These are phyloP conservation scores for Aphanomyces euteiches DNA, from an alignment of 352 stramenopile species.

Conservation along the genomic window DNA sequence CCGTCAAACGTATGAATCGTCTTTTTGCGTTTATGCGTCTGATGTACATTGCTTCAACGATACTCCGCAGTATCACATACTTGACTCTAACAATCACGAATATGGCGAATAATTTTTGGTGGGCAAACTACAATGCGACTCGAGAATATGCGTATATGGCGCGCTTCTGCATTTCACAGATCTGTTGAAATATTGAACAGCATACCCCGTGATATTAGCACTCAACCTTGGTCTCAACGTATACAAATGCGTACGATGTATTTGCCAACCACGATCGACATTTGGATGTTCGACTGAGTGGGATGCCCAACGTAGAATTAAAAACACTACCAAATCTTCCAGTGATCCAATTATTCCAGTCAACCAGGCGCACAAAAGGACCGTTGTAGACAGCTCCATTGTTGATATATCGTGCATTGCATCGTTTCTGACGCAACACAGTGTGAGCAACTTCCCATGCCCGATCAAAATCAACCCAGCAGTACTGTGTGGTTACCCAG, in stretches of 20 bases:
- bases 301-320: too few relatives aligned
- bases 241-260: not conserved
- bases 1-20: too few relatives aligned
- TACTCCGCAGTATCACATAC: constrained; percentile 12
- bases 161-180: constrained; percentile 3
- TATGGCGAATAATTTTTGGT: constrained; percentile 26
- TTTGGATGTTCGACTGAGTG: not conserved
- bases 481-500: not conserved
- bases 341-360: not conserved
- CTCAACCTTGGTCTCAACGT: too few relatives aligned
- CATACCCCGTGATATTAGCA: too few relatives aligned
- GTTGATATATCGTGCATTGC: not conserved
- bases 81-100: constrained; percentile 1
- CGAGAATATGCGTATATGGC: not conserved
- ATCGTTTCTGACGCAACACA: not conserved
- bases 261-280: not conserved
- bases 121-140: constrained; percentile 14
- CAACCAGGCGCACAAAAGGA: not conserved
- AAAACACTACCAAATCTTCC: not conserved
- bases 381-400: constrained; percentile 22
- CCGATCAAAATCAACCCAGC: too few relatives aligned
- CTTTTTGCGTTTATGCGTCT: not conserved
- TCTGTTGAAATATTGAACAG: too few relatives aligned
- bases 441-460: too few relatives aligned
- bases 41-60: not conserved